Conservation (phyloP, 2,329 filamentous ascomycete genomes). For the Aureobasidium sp. region DNA sequence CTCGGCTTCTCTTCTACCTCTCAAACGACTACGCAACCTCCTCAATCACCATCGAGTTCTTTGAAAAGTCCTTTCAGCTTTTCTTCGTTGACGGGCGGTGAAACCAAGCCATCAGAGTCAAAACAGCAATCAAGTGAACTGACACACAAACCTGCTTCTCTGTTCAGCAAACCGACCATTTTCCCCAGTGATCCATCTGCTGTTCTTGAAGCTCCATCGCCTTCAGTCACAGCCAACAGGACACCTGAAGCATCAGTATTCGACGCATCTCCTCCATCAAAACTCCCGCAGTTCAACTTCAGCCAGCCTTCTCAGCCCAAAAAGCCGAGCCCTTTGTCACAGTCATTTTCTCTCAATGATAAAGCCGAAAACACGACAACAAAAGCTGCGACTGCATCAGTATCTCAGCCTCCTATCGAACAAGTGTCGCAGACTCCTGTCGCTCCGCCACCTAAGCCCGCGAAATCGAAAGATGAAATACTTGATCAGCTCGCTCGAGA, state of each 20-base stretch:
- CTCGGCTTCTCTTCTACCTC: constrained; percentile 13
- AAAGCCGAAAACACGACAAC: not conserved
- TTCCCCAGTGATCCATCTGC: not conserved
- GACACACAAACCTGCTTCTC: not conserved
- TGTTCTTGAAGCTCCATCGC: not conserved
- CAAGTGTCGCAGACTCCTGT: constrained; percentile 13
- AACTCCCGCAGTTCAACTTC: constrained; percentile 14
- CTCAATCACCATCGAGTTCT: not conserved
- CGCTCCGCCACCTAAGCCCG: constrained; percentile 12
- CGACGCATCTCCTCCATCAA: constrained; percentile 4
- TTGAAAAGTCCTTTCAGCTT: not conserved
- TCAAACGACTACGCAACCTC: not conserved
- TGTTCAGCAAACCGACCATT: not conserved
- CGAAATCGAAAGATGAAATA: constrained; percentile 16
- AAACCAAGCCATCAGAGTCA: not conserved
- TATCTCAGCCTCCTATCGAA: not conserved
- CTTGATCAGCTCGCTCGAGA: constrained; percentile 30
- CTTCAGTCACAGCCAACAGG: not conserved
- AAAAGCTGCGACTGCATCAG: not conserved
- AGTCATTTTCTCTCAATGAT: constrained; percentile 20
- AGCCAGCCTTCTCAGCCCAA: constrained; percentile 23
- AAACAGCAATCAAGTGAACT: not conserved
- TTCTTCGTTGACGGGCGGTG: not conserved
- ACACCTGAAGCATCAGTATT: not conserved
- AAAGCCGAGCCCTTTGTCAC: constrained; percentile 28